A percentile compares a stretch with the other conserved stretches of the same genome.
Evolutionary conservation across 202 grass and related monocot genomes (phyloP).

Genomic region (Eragrostis tef): DNA sequence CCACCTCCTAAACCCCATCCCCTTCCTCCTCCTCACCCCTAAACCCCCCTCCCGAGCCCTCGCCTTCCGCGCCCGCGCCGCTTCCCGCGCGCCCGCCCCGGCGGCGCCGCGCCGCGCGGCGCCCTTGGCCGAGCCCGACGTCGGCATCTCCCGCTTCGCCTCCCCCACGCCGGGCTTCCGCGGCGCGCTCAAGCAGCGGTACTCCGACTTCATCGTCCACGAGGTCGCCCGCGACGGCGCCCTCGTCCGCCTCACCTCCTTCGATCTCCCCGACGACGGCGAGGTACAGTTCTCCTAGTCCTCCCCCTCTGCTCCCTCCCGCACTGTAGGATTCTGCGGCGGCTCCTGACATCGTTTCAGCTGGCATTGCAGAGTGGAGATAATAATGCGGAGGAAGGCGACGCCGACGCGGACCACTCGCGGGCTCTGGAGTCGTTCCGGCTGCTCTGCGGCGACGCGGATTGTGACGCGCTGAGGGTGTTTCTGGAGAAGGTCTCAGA

Average conservation of each 20-base stretch:
- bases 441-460: constrained; percentile 65
- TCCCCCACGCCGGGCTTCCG: constrained; percentile 76
- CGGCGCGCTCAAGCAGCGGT: constrained; percentile 82
- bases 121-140: constrained; percentile 69
- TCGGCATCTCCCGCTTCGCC: constrained; percentile 82
- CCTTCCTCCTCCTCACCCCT: not conserved
- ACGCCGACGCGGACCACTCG: constrained; percentile 46
- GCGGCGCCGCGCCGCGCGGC: constrained; percentile 18
- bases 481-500: constrained; percentile 64
- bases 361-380: constrained; percentile 43
- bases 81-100: not conserved
- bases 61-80: constrained; percentile 15
- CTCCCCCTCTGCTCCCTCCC: not conserved
- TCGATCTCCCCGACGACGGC: constrained; percentile 66
- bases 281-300: constrained; percentile 7
- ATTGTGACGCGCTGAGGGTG: constrained; percentile 56
- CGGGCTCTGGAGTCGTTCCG: constrained; percentile 62
- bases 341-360: constrained; percentile 15
- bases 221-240: constrained; percentile 76
- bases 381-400: constrained; percentile 41
- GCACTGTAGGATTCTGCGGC: not conserved
- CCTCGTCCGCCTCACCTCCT: constrained; percentile 79
- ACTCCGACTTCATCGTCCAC: constrained; percentile 89
- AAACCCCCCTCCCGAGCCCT: constrained; percentile 31
- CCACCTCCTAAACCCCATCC: constrained; percentile 36